Base-by-base conservation (phyloP, 1,284 basidiomycete genomes). In the Thelephora terrestris region DNA sequence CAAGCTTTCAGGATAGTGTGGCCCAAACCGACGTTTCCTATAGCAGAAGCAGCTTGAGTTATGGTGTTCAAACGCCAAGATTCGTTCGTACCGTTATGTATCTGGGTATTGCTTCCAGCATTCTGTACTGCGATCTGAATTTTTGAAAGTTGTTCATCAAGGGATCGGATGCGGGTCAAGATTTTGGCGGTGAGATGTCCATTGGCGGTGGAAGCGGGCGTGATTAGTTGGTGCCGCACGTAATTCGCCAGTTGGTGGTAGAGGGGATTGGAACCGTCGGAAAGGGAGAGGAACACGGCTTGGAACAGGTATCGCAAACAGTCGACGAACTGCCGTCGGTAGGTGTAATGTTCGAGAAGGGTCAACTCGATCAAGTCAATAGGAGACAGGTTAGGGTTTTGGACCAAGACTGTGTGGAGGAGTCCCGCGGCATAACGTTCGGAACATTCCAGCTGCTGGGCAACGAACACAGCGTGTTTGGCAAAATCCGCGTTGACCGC, bases 361-460 rank as follows among this genome's bases (percentile, higher is more conserved):
- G 82, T 72, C 1, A 73, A 66, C 60, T 91, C 85, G 32, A 88
- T 68, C 45, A 70, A 75, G 47, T 68, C 68, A 4, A 78, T 70
- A 6, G 75, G 66, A 10, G 66, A 67, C 12, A 81, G 65, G 53
- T 85, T 86, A 1, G 83, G 81, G 57, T 81, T 79, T 52, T 73
- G 67, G 3, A 73, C 58, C 64, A 80, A 79, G 40, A 85, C 71
- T 23, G 72, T 66, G 50, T 85, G 76, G 35, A 91, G 70, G n/a
- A 91, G 70, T 14, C 71, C 71, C 1, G 88, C 82, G 46, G 81
- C 66, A 61, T 85, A 79, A 55, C 79, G 77, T 65, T 92, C 88
- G 5, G 88, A 91, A 54, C 78, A 80, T 57, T 78, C 73, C 48
- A 92, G 78, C 50, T 87, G 78, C 57, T 84, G 77, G 0, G 88